Evolutionary conservation across 2,329 filamentous ascomycete species (phyloP), one percentile per base, ranked within the genome.

Genomic region (Beauveria brongniartii): DNA sequence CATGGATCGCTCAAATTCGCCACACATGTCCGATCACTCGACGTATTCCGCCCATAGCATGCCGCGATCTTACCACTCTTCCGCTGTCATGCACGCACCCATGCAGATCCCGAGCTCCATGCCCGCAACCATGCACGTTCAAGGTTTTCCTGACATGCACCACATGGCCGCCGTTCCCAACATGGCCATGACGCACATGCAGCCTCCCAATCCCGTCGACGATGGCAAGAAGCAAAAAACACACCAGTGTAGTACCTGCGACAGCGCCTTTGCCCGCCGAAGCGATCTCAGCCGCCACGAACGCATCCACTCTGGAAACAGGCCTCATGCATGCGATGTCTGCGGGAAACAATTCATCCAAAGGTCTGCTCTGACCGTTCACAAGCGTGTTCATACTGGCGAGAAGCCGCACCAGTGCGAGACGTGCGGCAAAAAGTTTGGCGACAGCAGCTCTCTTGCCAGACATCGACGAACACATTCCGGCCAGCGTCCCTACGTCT

Each of bases 371-470:
- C 78, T 99, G 72, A 99, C 94, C 0, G 94, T 99, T 8, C 94
- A 97, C 74, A 88, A 90, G 70, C 89, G 94, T 67, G 92, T 97
- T 22, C 94, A 99, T 74, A 97, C 94, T 2, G 94, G 94, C 65
- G 94, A 97, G 78, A 99, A 99, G 77, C 94, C 94, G 55, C 94
- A 99, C 70, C 93, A 94, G 86, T 99, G 94, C 72, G 94, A 97
- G 75, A 86, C 90, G 64, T 97, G 94, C 73, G 91, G 91, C 73
- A 97, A 97, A 47, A 61, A 56, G 48, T 99, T 99, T 70, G 96
- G 92, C 70, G 94, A 99, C 73, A 96, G 91, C 52, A 96, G 91
- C 69, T 97, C 93, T 20, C 80, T 99, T 24, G 94, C 94, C 16
- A 85, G 94, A 60, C 94, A 99, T 76, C 87, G 94, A 63, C 86